Evolutionary conservation across 805 yeast genomes (phyloP).

Genomic region (Priceomyces carsonii): DNA sequence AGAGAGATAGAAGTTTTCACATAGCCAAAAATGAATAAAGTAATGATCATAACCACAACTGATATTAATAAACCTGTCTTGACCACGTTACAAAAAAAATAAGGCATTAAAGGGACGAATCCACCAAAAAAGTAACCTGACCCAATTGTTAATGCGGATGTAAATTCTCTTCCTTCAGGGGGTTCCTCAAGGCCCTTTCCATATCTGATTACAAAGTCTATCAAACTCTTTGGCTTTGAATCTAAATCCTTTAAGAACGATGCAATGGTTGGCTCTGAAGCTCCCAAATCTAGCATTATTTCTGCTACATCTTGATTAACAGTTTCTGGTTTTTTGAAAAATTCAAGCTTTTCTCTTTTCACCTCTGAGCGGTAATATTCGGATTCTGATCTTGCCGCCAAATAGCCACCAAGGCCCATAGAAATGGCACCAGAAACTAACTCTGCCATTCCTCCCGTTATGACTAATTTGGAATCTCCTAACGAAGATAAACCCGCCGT

Average conservation of each 20-base stretch:
- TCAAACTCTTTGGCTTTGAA: constrained; percentile 71
- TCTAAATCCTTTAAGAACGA: constrained; percentile 78
- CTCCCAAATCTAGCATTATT: constrained; percentile 72
- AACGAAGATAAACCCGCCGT: constrained; percentile 93
- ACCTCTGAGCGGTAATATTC: constrained; percentile 76
- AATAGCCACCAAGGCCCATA: constrained; percentile 96
- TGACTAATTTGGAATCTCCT: constrained; percentile 87
- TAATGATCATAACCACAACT: constrained; percentile 77
- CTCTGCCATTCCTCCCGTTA: constrained; percentile 98
- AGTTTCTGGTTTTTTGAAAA: constrained; percentile 62
- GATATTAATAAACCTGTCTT: constrained; percentile 74
- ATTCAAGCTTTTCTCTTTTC: constrained; percentile 64
- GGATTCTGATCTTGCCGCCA: constrained; percentile 89
- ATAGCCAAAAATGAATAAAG: constrained; percentile 85
- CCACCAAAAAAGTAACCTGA: constrained; percentile 89
- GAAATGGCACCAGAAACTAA: constrained; percentile 95
- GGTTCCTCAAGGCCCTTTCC: constrained; percentile 97
- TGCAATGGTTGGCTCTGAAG: constrained; percentile 69
- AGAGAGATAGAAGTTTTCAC: constrained; percentile 81
- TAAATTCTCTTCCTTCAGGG: constrained; percentile 84
- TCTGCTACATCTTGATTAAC: constrained; percentile 81
- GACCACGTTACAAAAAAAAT: constrained; percentile 79
- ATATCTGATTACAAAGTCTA: constrained; percentile 82
- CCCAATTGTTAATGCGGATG: constrained; percentile 90
- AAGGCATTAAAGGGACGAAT: constrained; percentile 85